Evolutionary conservation across 164 flowering plant genomes (phyloP).

Genomic region (Buxus sempervirens): DNA sequence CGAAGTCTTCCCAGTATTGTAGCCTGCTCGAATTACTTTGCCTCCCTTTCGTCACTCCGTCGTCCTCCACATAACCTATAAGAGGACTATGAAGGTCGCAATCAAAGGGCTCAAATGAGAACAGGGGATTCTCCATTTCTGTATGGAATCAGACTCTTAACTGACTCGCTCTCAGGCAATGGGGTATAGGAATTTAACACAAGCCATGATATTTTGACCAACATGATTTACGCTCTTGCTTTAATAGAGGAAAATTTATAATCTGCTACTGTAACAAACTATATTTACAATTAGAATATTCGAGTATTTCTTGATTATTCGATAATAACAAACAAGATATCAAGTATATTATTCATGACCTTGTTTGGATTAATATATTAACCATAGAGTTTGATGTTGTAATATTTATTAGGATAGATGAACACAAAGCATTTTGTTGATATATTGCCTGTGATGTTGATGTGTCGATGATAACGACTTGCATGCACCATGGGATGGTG

Average conservation of each 20-base stretch:
- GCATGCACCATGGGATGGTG: no score
- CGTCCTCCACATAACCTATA: slow-evolving; percentile 5
- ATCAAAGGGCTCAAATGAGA: slow-evolving; percentile 14
- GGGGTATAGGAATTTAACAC: not conserved
- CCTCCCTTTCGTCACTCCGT: slow-evolving; percentile 12
- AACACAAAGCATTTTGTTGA: no score
- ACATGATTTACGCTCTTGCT: slow-evolving; percentile 9
- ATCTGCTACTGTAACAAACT: not conserved
- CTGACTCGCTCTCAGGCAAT: not conserved
- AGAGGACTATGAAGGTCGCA: slow-evolving; percentile 16
- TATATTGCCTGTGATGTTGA: not conserved
- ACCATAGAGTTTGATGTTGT: no score
- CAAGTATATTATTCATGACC: not conserved
- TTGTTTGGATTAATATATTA: no score
- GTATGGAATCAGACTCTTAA: not conserved
- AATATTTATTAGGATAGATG: no score
- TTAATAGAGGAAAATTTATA: no score
- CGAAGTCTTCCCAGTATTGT: slow-evolving; percentile 20
- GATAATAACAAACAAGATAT: no score
- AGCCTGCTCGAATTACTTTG: slow-evolving; percentile 11
- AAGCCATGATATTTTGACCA: not conserved
- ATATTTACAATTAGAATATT: no score
- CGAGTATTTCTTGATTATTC: not conserved
- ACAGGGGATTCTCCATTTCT: slow-evolving; percentile 5
- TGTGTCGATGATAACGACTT: no score